Evolutionary conservation across 257 asterid species (phyloP).

Genomic region (Solanum pinnatisectum): DNA sequence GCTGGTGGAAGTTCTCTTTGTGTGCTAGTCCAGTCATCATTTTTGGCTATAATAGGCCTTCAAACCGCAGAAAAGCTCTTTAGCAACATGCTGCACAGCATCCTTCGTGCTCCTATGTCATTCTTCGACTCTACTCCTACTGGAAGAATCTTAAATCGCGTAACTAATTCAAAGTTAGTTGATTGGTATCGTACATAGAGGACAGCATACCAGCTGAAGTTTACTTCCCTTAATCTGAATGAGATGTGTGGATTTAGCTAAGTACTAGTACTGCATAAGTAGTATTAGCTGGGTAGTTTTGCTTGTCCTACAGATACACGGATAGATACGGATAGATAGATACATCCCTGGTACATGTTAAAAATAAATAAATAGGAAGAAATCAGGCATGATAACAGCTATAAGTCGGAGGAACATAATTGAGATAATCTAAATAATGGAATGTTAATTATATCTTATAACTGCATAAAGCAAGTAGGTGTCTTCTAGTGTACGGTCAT

Average conservation of each 20-base stretch:
- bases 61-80: conserved; percentile 71
- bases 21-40: conserved; percentile 58
- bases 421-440: background rate
- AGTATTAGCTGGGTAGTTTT: background rate
- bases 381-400: background rate
- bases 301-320: background rate
- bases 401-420: background rate
- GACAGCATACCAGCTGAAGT: background rate
- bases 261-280: background rate
- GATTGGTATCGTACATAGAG: background rate
- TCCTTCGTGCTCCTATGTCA: conserved; percentile 79
- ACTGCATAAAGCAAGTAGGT: background rate
- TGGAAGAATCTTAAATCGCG: conserved; percentile 86
- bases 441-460: background rate
- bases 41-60: conserved; percentile 61
- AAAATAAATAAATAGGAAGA: background rate
- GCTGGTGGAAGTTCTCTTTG: conserved; percentile 68
- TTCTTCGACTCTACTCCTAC: conserved; percentile 95
- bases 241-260: background rate
- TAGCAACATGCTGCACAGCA: conserved; percentile 60
- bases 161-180: conserved; percentile 13
- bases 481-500: background rate
- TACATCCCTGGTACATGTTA: background rate
- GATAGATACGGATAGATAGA: background rate
- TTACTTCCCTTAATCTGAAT: background rate